Evolutionary conservation across 164 flowering plant species (phyloP), one percentile per base, ranked within the genome.

Genomic region (Liquidambar formosana): DNA sequence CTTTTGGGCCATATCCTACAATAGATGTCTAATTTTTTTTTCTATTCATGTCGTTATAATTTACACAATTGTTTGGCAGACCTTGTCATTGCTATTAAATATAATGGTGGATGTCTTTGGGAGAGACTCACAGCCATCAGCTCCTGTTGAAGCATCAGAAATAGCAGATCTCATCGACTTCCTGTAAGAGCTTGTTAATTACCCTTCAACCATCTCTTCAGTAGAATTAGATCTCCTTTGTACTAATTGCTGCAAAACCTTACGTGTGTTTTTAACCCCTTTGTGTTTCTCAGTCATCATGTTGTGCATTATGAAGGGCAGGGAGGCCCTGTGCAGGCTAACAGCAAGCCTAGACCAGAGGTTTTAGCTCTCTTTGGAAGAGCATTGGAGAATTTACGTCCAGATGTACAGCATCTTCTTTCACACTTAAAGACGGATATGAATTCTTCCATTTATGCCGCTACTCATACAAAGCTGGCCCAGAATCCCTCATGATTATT

Each of bases 231-330:
- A 15, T 56, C 74, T 61, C 48, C 9, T 38, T 78, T 66, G 52
- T 53, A 1, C 51, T 43, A 10, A 48, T 41, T 8, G 28, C 49
- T 58, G 3, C 19, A 6, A 47, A 16, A 6, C 54, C 51, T 68
- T 47, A 25, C 59, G 2, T 59, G 44, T 73, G 46, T 68, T 44
- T 69, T 15, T 64, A 63, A 33, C 58, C 25, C 43, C 48, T 27
- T 60, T 72, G 9, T 79, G 8, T 57, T 77, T 70, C 27, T 67
- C 89, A 96, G 99, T 38, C 95, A 96, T 78, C 99, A 96, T 71
- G 78, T 87, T 23, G 82, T 93, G 58, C 90, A 93, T 64, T 96
- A 91, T 64, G 99, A 96, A 81, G 98, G 99, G 43, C 97, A 95
- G 69, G 96, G 96, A 67, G 97, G 98, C 19, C 91, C 99, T 19